A percentile compares a stretch with the other conserved stretches of the same genome.
Evolutionary conservation across 805 yeast genomes (phyloP).

Genomic region (Cyberlindnera nakhonratchasimensis): DNA sequence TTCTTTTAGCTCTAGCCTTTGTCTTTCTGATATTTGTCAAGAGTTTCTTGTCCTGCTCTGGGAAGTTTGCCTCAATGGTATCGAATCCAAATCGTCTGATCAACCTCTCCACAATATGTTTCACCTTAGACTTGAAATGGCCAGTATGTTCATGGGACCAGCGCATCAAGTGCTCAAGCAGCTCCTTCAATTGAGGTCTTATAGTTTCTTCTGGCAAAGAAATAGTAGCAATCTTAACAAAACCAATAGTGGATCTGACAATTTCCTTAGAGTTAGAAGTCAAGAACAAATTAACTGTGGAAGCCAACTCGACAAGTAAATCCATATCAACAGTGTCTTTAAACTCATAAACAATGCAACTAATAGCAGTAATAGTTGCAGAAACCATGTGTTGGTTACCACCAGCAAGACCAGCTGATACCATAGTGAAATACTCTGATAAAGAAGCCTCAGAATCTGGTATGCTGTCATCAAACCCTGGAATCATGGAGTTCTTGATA

Average conservation of each 20-base stretch:
- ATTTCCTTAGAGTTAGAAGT: slow-evolving; percentile 91
- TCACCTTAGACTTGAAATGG: slow-evolving; percentile 88
- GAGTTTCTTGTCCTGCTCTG: slow-evolving; percentile 84
- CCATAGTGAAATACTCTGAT: slow-evolving; percentile 85
- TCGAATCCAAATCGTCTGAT: slow-evolving; percentile 90
- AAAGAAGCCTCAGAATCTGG: slow-evolving; percentile 67
- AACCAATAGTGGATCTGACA: slow-evolving; percentile 91
- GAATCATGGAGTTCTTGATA: slow-evolving; percentile 60
- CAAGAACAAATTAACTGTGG: slow-evolving; percentile 85
- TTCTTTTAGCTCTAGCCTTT: slow-evolving; percentile 79
- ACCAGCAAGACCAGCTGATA: slow-evolving; percentile 95
- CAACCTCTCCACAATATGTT: slow-evolving; percentile 88
- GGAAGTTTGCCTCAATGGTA: slow-evolving; percentile 75
- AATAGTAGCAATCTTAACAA: slow-evolving; percentile 83
- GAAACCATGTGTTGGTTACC: slow-evolving; percentile 93
- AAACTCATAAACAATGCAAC: slow-evolving; percentile 85
- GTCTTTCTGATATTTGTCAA: slow-evolving; percentile 82
- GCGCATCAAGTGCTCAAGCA: slow-evolving; percentile 70
- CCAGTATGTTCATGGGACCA: slow-evolving; percentile 98
- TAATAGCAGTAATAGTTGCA: slow-evolving; percentile 89
- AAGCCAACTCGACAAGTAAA: slow-evolving; percentile 67
- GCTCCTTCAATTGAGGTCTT: slow-evolving; percentile 56
- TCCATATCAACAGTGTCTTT: slow-evolving; percentile 58
- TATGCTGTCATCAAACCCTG: slow-evolving; percentile 59
- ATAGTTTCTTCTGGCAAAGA: slow-evolving; percentile 78